Evolutionary conservation across 2,329 filamentous ascomycete species (phyloP).

Genomic region (Chrysosporium keratinophilum): DNA sequence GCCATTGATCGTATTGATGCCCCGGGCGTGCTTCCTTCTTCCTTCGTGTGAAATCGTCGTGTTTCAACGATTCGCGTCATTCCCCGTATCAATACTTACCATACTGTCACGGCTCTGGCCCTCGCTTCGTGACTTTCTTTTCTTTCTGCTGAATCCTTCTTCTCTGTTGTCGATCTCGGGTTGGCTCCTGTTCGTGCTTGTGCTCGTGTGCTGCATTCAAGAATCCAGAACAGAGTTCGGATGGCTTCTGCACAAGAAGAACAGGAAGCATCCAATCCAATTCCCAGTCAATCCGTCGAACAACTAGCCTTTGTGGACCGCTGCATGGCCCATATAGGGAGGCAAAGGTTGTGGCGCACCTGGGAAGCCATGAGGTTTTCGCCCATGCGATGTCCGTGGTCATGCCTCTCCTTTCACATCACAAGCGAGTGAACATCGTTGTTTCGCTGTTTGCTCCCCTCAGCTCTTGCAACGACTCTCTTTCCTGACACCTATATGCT

Average conservation of each 20-base stretch:
- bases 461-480: not conserved
- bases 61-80: slow-evolving; percentile 1
- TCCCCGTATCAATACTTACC: slow-evolving; percentile 5
- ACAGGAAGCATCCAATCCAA: not conserved
- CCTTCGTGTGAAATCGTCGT: not conserved
- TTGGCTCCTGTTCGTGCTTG: not conserved
- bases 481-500: not conserved
- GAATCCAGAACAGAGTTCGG: not conserved
- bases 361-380: not conserved
- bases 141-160: not conserved
- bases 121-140: not conserved
- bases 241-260: not conserved
- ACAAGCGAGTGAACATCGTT: not conserved
- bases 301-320: not conserved
- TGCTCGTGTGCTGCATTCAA: not conserved
- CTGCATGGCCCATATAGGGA: no score
- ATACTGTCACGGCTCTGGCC: slow-evolving; percentile 4
- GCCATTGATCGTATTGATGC: slow-evolving; percentile 3
- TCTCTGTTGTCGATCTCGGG: not conserved
- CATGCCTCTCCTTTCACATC: no score
- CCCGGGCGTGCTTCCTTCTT: not conserved
- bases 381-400: not conserved
- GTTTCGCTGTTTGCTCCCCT: not conserved
- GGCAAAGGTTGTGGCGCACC: not conserved
- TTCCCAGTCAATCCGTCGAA: not conserved